Conservation (phyloP, 805 yeast genomes). For the Myxozyma sirexii region DNA sequence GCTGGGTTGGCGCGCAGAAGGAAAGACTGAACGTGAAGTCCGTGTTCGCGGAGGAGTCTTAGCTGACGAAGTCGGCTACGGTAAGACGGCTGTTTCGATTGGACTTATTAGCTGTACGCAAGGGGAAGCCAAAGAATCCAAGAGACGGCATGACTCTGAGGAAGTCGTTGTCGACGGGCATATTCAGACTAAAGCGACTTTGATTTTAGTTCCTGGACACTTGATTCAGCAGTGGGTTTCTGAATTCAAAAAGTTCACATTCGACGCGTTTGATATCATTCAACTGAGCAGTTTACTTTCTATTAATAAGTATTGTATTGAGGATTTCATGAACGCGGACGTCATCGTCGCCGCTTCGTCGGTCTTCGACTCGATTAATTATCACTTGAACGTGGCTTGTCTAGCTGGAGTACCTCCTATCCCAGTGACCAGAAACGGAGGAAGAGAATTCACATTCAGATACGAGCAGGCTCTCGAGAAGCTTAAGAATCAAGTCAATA, state of each 20-base stretch:
- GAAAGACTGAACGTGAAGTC: slow-evolving; percentile 12
- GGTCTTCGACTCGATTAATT: slow-evolving; percentile 7
- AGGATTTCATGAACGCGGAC: slow-evolving; percentile 12
- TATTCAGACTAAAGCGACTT: slow-evolving; percentile 14
- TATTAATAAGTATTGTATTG: slow-evolving; percentile 4
- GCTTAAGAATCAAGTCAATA: not conserved
- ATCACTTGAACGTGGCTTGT: slow-evolving; percentile 6
- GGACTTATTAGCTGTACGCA: slow-evolving; percentile 18
- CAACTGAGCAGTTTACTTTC: not conserved
- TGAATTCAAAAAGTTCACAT: slow-evolving; percentile 12
- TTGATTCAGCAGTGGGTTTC: slow-evolving; percentile 16
- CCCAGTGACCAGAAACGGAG: slow-evolving; percentile 10
- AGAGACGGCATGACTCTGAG: not conserved
- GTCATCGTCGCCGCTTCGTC: slow-evolving; percentile 15
- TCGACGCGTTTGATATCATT: slow-evolving; percentile 1
- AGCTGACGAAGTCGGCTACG: slow-evolving; percentile 21
- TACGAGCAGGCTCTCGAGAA: slow-evolving; percentile 3
- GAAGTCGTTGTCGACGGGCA: not conserved
- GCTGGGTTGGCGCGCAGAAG: slow-evolving; percentile 22
- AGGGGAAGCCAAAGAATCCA: not conserved
- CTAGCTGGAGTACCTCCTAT: slow-evolving; percentile 13
- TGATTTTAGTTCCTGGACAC: slow-evolving; percentile 18
- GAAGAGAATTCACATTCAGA: slow-evolving; percentile 11
- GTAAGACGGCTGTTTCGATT: slow-evolving; percentile 18
- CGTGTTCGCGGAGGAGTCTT: slow-evolving; percentile 16